Conservation (phyloP, 2,329 filamentous ascomycete species). For the Dactylella cylindrospora region DNA sequence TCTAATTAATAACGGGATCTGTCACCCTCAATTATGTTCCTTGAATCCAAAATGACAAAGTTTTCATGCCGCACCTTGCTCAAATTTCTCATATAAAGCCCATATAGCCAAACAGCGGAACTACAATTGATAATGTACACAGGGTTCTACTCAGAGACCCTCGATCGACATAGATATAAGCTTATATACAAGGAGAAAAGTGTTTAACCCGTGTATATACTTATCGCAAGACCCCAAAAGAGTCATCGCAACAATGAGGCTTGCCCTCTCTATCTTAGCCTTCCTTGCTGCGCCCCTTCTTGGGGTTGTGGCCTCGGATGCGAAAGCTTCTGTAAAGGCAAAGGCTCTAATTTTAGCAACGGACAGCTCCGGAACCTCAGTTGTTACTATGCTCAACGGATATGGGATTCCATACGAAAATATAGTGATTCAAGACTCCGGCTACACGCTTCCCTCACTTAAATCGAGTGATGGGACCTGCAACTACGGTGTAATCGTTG, state of each 20-base stretch:
- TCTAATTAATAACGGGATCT: conserved; percentile 29
- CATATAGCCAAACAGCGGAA: background rate
- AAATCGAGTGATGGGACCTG: conserved; percentile 57
- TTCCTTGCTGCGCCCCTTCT: conserved; percentile 2
- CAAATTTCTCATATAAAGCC: conserved; percentile 10
- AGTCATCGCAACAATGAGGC: conserved; percentile 8
- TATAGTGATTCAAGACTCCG: conserved; percentile 59
- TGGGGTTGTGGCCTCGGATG: background rate
- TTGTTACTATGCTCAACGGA: conserved; percentile 54
- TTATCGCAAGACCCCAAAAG: too few species aligned
- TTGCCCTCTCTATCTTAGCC: background rate
- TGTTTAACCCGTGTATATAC: too few species aligned
- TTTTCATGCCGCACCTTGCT: too few species aligned
- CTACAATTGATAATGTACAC: too few species aligned
- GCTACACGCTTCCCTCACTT: conserved; percentile 58
- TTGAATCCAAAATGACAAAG: background rate
- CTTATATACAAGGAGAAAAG: too few species aligned
- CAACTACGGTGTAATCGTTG: conserved; percentile 63
- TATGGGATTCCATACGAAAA: conserved; percentile 64
- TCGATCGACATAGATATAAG: too few species aligned
- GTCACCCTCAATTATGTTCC: background rate
- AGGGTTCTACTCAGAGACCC: too few species aligned
- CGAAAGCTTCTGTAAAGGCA: conserved; percentile 10
- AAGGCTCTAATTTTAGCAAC: conserved; percentile 26
- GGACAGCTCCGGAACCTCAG: conserved; percentile 11